Evolutionary conservation across 306 rosid genomes (phyloP), one percentile per base, ranked within the genome.

Genomic region (Rosa rugosa): DNA sequence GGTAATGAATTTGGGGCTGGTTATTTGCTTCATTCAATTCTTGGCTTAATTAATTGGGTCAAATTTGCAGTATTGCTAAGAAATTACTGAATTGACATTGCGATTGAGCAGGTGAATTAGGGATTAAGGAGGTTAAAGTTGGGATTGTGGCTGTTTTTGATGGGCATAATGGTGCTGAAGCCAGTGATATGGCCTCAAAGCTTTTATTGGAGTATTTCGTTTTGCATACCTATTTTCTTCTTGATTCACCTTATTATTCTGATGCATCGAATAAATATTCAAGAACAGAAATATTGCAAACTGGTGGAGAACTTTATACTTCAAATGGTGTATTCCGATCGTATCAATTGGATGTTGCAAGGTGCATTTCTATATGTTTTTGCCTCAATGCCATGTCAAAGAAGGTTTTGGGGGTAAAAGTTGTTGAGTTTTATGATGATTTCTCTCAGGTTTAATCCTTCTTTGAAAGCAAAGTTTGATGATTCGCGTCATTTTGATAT

Each of bases 131-230:
- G 84, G 92, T 92, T 40, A 73, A 60, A 42, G 97, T 94, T 16
- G 97, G 92, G 31, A 74, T 94, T 41, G 81, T 90, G 73, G 98
- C 94, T 7, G 97, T 94, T 77, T 94, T 94, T 69, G 97, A 94
- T 76, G 98, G 97, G 66, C 98, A 94, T 79, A 92, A 92, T 50
- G 98, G 98, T 4, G 94, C 91, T 0, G 98, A 92, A 82, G 98
- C 98, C 5, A 94, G 98, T 82, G 97, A 94, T 59, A 90, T 88
- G 97, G 94, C 98, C 7, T 94, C 98, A 1, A 88, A 89, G 65
- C 89, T 94, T 80, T 82, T 94, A 73, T 36, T 89, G 86, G 98
- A 94, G 90, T 94, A 94, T 86, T 92, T 94, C 36, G 83, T 90
- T 73, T 83, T 94, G 84, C 98, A 92, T 76, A 91, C 95, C 49